A percentile compares a stretch with the other conserved stretches of the same genome.
Conservation (phyloP, 495 filamentous ascomycete genomes). For the Penicillium riverlandense region DNA sequence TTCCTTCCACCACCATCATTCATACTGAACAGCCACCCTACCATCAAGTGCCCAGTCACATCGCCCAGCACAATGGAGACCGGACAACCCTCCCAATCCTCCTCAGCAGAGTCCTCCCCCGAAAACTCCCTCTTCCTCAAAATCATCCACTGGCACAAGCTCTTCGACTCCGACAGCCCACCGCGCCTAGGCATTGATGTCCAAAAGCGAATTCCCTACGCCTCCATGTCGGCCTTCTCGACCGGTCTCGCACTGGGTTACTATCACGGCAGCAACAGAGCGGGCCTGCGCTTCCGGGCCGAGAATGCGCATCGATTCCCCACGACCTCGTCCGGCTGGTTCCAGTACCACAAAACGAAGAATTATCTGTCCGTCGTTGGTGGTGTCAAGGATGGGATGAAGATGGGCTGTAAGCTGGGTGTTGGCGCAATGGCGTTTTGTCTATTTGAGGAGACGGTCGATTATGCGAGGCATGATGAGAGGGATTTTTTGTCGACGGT, state of each 20-base stretch:
- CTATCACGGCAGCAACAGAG: conserved; percentile 61
- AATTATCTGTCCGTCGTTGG: conserved; percentile 77
- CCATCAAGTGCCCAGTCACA: background rate
- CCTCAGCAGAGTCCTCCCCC: background rate
- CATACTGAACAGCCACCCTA: background rate
- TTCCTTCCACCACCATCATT: background rate
- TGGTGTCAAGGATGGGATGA: conserved; percentile 67
- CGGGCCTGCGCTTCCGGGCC: conserved; percentile 78
- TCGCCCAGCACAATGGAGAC: too few species aligned
- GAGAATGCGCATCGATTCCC: conserved; percentile 93
- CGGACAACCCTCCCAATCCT: conserved; percentile 6
- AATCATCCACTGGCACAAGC: conserved; percentile 32
- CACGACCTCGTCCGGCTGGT: conserved; percentile 77
- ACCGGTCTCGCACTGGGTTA: conserved; percentile 64
- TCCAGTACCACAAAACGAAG: conserved; percentile 94
- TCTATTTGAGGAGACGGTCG: conserved; percentile 75
- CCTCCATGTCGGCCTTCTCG: conserved; percentile 49
- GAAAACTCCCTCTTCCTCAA: conserved; percentile 21
- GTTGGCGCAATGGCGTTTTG: conserved; percentile 62
- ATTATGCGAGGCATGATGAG: conserved; percentile 58
- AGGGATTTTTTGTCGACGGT: conserved; percentile 70
- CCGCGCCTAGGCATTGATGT: conserved; percentile 60
- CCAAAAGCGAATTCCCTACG: conserved; percentile 56
- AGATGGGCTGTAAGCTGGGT: conserved; percentile 63
- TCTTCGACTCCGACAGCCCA: conserved; percentile 35